Conservation (phyloP, 495 filamentous ascomycete species). For the Lophiostoma macrostomum region DNA sequence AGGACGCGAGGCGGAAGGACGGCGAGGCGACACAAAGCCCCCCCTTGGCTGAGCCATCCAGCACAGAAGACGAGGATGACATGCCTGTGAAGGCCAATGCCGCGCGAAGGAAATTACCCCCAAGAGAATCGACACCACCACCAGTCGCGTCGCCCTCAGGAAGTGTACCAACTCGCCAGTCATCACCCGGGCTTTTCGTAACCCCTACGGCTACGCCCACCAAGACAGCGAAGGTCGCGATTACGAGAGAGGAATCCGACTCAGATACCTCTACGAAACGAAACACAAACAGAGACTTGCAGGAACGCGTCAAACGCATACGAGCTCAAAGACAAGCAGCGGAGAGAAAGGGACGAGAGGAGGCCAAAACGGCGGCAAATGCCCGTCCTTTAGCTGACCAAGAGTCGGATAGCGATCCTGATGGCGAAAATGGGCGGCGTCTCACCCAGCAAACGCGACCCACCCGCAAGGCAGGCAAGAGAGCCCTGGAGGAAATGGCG, state of each 20-base stretch:
- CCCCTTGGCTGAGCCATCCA: neutral
- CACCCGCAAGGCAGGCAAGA: conserved; percentile 86
- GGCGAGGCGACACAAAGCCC: neutral
- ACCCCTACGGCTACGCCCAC: conserved; percentile 18
- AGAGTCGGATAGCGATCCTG: conserved; percentile 19
- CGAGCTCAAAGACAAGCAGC: conserved; percentile 16
- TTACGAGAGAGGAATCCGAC: neutral
- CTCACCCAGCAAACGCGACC: conserved; percentile 51
- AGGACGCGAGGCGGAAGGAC: neutral
- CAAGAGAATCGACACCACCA: conserved; percentile 1
- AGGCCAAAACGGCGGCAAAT: neutral
- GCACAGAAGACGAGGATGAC: conserved; percentile 21
- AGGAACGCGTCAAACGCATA: conserved; percentile 21
- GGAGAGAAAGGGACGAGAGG: conserved; percentile 10
- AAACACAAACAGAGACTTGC: conserved; percentile 6
- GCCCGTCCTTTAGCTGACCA: neutral
- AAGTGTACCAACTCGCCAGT: conserved; percentile 11
- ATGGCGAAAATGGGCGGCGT: conserved; percentile 28
- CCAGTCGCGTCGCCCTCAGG: conserved; percentile 9
- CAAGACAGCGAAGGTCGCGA: neutral
- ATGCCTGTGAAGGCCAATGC: conserved; percentile 14
- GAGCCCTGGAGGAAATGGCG: conserved; percentile 91
- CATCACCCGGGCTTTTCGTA: conserved; percentile 33
- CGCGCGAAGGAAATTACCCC: neutral
- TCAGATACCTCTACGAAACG: neutral